Conservation (phyloP, 202 grass and related monocot species). For the Setaria italica region DNA sequence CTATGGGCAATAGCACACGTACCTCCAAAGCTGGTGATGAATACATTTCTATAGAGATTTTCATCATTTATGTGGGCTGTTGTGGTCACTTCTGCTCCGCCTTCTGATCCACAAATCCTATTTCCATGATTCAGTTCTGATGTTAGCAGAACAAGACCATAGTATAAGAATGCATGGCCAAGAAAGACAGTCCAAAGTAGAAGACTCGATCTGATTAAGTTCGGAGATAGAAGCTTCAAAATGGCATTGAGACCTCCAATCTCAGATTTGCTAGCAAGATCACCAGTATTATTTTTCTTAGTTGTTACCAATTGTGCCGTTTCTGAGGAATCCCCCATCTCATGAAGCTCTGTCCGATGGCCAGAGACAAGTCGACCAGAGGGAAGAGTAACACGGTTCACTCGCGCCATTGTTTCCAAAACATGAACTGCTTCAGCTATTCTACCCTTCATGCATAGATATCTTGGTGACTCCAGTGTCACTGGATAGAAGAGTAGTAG, state of each 20-base stretch:
- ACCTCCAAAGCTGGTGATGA: constrained; percentile 95
- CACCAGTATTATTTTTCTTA: constrained; percentile 47
- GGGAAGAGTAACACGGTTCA: constrained; percentile 74
- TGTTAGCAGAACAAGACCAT: constrained; percentile 88
- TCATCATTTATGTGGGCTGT: constrained; percentile 51
- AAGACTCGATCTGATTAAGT: constrained; percentile 78
- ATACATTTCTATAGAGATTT: constrained; percentile 89
- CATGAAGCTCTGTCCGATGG: constrained; percentile 67
- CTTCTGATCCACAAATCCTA: constrained; percentile 67
- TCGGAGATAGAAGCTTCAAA: constrained; percentile 80
- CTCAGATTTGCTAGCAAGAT: constrained; percentile 49
- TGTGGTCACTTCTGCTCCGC: constrained; percentile 35
- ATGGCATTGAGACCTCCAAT: constrained; percentile 65
- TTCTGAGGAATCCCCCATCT: constrained; percentile 66
- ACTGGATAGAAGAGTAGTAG: constrained; percentile 84
- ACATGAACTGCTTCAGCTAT: constrained; percentile 70
- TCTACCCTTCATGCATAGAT: constrained; percentile 90
- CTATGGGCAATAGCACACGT: constrained; percentile 22
- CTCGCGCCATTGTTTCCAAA: constrained; percentile 77
- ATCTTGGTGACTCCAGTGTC: constrained; percentile 88
- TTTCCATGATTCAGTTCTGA: constrained; percentile 86
- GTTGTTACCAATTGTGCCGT: constrained; percentile 48
- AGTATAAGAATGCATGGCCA: constrained; percentile 93
- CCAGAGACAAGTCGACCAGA: constrained; percentile 64
- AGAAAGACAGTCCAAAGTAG: constrained; percentile 95